These are phyloP conservation scores for Osmanthus fragrans DNA, from an alignment of 257 asterid genomes.

Conservation along the genomic window DNA sequence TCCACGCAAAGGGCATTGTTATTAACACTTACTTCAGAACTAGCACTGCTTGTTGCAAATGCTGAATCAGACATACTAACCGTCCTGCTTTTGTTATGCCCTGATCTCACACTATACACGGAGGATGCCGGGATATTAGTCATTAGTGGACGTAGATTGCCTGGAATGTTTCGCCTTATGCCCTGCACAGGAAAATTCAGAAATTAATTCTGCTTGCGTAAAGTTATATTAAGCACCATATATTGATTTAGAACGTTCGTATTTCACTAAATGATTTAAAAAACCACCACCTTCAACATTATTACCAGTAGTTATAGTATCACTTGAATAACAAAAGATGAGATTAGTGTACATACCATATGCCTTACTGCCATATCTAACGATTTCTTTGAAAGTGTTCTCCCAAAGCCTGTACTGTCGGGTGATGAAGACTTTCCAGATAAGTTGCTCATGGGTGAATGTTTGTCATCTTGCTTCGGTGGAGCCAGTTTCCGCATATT, in stretches of 20 bases:
- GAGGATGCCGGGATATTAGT: slow-evolving; percentile 89
- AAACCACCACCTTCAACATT: neutral
- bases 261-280: neutral
- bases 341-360: slow-evolving; percentile 61
- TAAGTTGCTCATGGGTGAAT: slow-evolving; percentile 48
- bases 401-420: slow-evolving; percentile 89
- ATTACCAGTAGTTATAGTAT: neutral
- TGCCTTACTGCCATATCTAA: slow-evolving; percentile 98
- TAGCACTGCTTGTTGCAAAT: slow-evolving; percentile 90
- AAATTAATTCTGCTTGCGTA: neutral
- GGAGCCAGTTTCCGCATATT: slow-evolving; percentile 56
- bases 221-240: neutral
- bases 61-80: slow-evolving; percentile 83
- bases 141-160: slow-evolving; percentile 82
- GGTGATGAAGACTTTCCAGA: slow-evolving; percentile 55
- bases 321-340: slow-evolving; percentile 11
- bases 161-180: slow-evolving; percentile 76
- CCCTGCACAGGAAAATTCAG: slow-evolving; percentile 50
- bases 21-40: slow-evolving; percentile 87
- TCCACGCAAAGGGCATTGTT: slow-evolving; percentile 61
- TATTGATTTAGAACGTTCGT: neutral
- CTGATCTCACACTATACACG: slow-evolving; percentile 93
- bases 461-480: slow-evolving; percentile 50
- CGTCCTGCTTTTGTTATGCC: slow-evolving; percentile 57
- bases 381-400: slow-evolving; percentile 93